Conservation (phyloP, 2,329 filamentous ascomycete genomes). For the Fusarium sp. region DNA sequence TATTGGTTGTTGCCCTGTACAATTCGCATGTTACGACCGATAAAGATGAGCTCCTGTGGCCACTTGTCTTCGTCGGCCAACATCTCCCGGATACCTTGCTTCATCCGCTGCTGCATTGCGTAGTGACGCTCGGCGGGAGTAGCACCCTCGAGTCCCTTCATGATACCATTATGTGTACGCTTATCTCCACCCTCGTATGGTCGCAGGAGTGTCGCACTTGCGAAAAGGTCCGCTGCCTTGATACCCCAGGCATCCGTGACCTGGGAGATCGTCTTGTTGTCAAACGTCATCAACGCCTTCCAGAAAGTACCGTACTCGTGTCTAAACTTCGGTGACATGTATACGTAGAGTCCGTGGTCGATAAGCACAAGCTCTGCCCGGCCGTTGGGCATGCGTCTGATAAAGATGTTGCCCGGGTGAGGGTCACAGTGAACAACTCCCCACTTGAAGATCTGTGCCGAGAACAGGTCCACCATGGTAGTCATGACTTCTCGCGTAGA, state of each 20-base stretch:
- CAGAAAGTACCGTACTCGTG: slow-evolving; percentile 91
- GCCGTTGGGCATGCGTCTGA: slow-evolving; percentile 86
- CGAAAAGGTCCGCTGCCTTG: slow-evolving; percentile 89
- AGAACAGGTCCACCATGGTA: slow-evolving; percentile 95
- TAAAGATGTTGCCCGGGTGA: slow-evolving; percentile 97
- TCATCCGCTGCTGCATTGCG: slow-evolving; percentile 89
- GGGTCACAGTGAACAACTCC: slow-evolving; percentile 96
- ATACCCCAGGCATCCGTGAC: slow-evolving; percentile 89
- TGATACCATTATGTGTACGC: slow-evolving; percentile 74
- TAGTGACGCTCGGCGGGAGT: slow-evolving; percentile 80
- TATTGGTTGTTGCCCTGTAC: slow-evolving; percentile 95
- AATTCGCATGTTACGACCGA: slow-evolving; percentile 91
- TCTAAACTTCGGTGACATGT: slow-evolving; percentile 85
- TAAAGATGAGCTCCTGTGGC: slow-evolving; percentile 92
- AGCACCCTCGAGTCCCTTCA: slow-evolving; percentile 70
- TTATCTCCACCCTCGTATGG: slow-evolving; percentile 90
- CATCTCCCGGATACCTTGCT: slow-evolving; percentile 74
- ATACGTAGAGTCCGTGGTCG: slow-evolving; percentile 96
- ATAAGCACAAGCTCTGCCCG: slow-evolving; percentile 92
- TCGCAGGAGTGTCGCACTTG: slow-evolving; percentile 87
- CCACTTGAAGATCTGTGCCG: slow-evolving; percentile 98
- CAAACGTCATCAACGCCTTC: slow-evolving; percentile 93
- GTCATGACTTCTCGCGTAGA: slow-evolving; percentile 90
- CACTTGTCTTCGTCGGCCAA: slow-evolving; percentile 88
- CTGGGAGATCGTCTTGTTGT: slow-evolving; percentile 81